Base-by-base conservation (phyloP, 257 asterid species). In the Oldenlandia corymbosa region DNA sequence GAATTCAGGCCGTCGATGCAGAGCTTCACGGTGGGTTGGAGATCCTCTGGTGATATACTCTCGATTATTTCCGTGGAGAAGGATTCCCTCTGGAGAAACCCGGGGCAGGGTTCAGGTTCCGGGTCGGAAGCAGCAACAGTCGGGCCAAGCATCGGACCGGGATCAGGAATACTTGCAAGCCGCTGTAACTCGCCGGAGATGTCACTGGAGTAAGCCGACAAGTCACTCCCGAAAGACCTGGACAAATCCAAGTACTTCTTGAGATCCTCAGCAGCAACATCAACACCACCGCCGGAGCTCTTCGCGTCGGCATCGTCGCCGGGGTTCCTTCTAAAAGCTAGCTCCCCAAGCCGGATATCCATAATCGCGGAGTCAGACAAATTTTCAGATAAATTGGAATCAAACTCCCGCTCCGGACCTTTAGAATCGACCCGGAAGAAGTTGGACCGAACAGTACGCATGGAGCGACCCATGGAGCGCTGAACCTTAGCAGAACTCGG, bases 181-280 rank as follows among this genome's bases (percentile, higher is more conserved):
- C 95, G 97, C 67, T 89, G 93, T 32, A 92, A 78, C 76, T 92
- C 98, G 14, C 95, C 90, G 32, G 98, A 89, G 21, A 92, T 89
- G 47, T 92, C 97, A 64, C 95, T 91, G 64, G 95, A 86, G 81
- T 85, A 88, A 46, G 85, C 90, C 4, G 98, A 86, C 75, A 87
- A 84, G 70, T 86, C 93, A 51, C 93, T 86, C 75, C 95, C 85
- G 76, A 91, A 83, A 6, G 95, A 80, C 8, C 73, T 81, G 5
- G 98, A 86, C 14, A 81, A 51, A 18, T 91, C 90, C 58, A 70
- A 50, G 64, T 63, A 64, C 51, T 42, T n/a, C n/a, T n/a, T 48
- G 20, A 91, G 65, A 62, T 75, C 68, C 47, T 77, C 86, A n/a
- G 58, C 83, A 18, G 42, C 60, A n/a, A 28, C 65, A 81, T 46